phyloP scores from a whole-genome alignment of 768 basidiomycete species.

The Ramaria sp. region DNA sequence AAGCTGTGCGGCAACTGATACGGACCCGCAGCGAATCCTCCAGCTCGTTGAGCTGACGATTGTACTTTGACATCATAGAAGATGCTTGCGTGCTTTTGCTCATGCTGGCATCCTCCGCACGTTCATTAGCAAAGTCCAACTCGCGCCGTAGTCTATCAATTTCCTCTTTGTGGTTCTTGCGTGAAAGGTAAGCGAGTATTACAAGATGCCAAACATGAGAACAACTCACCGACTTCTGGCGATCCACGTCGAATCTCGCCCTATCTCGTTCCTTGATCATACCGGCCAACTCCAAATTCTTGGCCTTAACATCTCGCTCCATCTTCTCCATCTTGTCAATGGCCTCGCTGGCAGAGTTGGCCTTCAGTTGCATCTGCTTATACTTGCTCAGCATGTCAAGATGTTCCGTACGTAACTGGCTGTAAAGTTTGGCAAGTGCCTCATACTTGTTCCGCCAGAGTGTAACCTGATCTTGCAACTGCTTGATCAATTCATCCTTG shows the following conservation, averaged over 20 bases:
- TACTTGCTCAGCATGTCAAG: constrained; percentile 94
- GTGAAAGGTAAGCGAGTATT: not conserved
- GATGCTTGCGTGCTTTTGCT: constrained; percentile 93
- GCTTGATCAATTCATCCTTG: constrained; percentile 92
- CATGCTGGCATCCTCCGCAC: constrained; percentile 88
- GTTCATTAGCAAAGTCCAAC: constrained; percentile 89
- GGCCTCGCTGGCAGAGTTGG: constrained; percentile 96
- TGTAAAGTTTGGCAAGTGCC: constrained; percentile 95
- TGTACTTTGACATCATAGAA: constrained; percentile 80
- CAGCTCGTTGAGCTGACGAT: constrained; percentile 90
- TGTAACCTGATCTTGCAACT: constrained; percentile 92
- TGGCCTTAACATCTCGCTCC: constrained; percentile 97
- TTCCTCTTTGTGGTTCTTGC: constrained; percentile 82
- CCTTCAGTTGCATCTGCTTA: constrained; percentile 95
- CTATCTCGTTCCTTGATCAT: constrained; percentile 98
- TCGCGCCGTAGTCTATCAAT: constrained; percentile 86
- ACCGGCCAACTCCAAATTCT: constrained; percentile 95
- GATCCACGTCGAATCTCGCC: constrained; percentile 89
- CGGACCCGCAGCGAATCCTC: constrained; percentile 87
- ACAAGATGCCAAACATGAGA: not conserved
- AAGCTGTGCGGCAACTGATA: not conserved
- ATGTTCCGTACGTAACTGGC: constrained; percentile 94
- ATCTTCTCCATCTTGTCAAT: constrained; percentile 98
- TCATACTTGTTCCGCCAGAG: constrained; percentile 99
- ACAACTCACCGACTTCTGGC: constrained; percentile 59